A percentile compares a stretch with the other conserved stretches of the same genome.
Evolutionary conservation across 2,329 filamentous ascomycete species (phyloP).

Genomic region (Pyricularia sp.): DNA sequence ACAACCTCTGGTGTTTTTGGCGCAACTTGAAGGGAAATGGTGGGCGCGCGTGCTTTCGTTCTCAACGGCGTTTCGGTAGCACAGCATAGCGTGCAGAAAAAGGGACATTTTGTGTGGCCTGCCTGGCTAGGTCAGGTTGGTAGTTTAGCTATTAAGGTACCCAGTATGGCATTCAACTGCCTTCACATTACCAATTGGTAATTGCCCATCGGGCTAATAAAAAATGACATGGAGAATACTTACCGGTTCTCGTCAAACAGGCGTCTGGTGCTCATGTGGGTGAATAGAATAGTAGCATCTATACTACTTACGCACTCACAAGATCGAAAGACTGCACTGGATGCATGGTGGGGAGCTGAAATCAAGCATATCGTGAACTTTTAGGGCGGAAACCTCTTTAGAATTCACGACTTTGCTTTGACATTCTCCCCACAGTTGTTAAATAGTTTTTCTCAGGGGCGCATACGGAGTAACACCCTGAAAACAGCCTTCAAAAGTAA

Average conservation of each 20-base stretch:
- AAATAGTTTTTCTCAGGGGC: neutral
- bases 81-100: neutral
- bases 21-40: neutral
- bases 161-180: neutral
- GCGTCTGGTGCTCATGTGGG: neutral
- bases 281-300: neutral
- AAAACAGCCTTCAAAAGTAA: neutral
- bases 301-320: neutral
- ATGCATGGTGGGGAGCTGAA: no score
- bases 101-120: neutral
- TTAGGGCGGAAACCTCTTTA: neutral
- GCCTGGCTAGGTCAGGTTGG: neutral
- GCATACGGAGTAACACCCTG: no score
- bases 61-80: conserved; percentile 1
- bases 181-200: neutral
- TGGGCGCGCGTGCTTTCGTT: neutral
- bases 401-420: neutral
- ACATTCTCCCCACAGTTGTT: neutral
- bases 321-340: no score
- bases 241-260: neutral
- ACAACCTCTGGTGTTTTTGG: neutral
- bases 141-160: neutral
- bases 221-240: neutral
- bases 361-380: neutral
- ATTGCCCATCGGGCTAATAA: neutral